These are phyloP conservation scores for Podospora sp. DNA, from an alignment of 495 filamentous ascomycete species.

Conservation along the genomic window DNA sequence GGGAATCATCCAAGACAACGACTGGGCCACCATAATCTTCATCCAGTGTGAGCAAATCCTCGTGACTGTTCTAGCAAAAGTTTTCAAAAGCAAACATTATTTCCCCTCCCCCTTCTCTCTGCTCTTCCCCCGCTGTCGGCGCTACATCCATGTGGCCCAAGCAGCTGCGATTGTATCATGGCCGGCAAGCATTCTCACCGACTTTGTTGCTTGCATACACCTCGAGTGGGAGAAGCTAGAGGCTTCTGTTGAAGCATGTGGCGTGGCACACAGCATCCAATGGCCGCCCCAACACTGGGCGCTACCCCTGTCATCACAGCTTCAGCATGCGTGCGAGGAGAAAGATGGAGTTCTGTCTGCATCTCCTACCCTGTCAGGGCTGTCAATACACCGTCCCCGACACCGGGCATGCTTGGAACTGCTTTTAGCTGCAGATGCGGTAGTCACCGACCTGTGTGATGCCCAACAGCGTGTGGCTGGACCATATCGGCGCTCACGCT, in stretches of 20 bases:
- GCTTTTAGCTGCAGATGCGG: conserved; percentile 8
- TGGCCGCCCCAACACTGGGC: background rate
- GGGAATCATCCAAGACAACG: background rate
- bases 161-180: conserved; percentile 9
- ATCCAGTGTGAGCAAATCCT: background rate
- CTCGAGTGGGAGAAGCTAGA: conserved; percentile 5
- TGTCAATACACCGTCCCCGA: background rate
- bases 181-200: conserved; percentile 23
- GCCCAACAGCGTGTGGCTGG: background rate
- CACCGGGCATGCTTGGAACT: background rate
- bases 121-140: background rate
- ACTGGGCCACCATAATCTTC: background rate
- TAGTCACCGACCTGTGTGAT: background rate
- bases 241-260: background rate
- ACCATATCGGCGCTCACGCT: background rate
- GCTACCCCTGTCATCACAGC: conserved; percentile 16
- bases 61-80: background rate
- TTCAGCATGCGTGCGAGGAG: conserved; percentile 1
- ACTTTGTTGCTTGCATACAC: conserved; percentile 26
- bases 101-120: background rate
- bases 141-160: background rate
- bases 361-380: conserved; percentile 12
- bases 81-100: background rate
- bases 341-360: background rate
- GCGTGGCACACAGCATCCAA: conserved; percentile 5